Base-by-base conservation (phyloP, 495 filamentous ascomycete genomes). In the Tuber calosporum region DNA sequence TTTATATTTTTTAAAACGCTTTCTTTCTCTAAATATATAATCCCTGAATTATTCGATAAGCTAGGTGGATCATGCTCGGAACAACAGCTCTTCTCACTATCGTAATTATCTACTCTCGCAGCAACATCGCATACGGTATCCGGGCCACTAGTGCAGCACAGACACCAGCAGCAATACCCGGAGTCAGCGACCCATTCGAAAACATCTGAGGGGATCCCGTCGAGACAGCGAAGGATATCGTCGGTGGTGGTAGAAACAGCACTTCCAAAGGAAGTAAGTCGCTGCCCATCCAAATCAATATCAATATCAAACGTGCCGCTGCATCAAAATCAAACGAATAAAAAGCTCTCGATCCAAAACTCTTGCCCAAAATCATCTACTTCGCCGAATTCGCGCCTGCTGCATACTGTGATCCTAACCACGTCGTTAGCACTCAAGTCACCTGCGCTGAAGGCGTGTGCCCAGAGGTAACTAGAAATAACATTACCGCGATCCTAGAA, bases 1-100 rank as follows among this genome's bases (percentile, higher is more conserved):
- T n/a, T n/a, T n/a, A n/a, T n/a, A 34, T 26, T 37, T 34, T 42
- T 66, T 36, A 17, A n/a, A 30, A 36, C 2, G 26, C 39, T 62
- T 15, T n/a, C 42, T 58, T 58, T 37, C 34, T 69, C 43, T n/a
- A 22, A 34, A 36, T 42, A 26, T 7, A 17, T n/a, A 13, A 13
- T 68, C 22, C 43, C 13, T 68, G n/a, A 2, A 22, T 68, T 68
- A 43, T 48, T 41, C 38, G n/a, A 58, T 43, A 72, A n/a, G 11
- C 20, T 41, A 30, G 34, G 37, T 0, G 11, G 20, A 48, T 45
- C 15, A 45, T 30, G 43, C 37, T 37, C 2, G 26, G 40, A 22
- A 20, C 20, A 69, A n/a, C 17, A 38, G 7, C 70, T 74, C 68
- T 75, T 74, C 73, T 71, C 73, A 68, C 70, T 26, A 20, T 73